phyloP scores from a whole-genome alignment of 306 rosid species.

The Dryas drummondii region DNA sequence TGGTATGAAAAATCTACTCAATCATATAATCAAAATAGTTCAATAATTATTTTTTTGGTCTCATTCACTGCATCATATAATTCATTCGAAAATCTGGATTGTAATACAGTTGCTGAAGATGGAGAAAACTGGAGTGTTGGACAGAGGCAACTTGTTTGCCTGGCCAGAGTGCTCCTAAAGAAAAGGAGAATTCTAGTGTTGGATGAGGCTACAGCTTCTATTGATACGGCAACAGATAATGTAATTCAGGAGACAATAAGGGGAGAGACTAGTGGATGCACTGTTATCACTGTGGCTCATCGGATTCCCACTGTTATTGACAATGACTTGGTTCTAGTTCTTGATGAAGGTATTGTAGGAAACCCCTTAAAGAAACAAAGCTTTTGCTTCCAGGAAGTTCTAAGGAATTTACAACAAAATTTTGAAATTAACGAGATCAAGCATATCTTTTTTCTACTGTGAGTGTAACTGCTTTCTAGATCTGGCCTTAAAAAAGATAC shows the following conservation, averaged over 20 bases:
- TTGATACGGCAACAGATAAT: conserved; percentile 75
- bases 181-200: conserved; percentile 71
- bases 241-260: conserved; percentile 77
- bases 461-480: neutral
- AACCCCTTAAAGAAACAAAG: neutral
- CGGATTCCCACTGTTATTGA: conserved; percentile 83
- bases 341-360: conserved; percentile 60
- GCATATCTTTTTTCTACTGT: neutral
- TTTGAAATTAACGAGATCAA: neutral
- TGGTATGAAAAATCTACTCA: conserved; percentile 40
- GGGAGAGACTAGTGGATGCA: conserved; percentile 71
- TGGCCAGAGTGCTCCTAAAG: conserved; percentile 78
- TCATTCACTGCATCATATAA: neutral
- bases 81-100: conserved; percentile 8
- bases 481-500: neutral
- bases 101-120: conserved; percentile 73
- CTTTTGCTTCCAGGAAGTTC: neutral
- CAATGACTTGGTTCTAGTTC: conserved; percentile 80
- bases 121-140: conserved; percentile 99
- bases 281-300: conserved; percentile 86
- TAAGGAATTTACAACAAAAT: neutral
- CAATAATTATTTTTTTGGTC: neutral
- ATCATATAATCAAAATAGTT: conserved; percentile 1
- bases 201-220: conserved; percentile 96
- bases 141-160: conserved; percentile 91